Conservation (phyloP, 2,329 filamentous ascomycete species). For the Pseudohalonectria lignicola region DNA sequence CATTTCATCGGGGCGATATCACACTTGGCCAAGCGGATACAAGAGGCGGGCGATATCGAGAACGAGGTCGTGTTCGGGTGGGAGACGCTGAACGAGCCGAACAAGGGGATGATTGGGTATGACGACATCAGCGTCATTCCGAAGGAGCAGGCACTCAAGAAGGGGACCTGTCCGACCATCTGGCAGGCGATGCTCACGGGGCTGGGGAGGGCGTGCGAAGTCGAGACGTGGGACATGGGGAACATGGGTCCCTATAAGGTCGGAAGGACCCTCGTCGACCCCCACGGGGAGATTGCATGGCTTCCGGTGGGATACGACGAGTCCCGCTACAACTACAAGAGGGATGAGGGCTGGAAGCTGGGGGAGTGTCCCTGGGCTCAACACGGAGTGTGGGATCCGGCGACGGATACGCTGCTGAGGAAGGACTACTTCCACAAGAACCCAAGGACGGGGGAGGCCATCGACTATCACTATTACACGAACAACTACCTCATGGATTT, state of each 20-base stretch:
- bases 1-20: slow-evolving; percentile 75
- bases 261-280: slow-evolving; percentile 73
- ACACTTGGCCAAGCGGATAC: slow-evolving; percentile 73
- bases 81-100: slow-evolving; percentile 95
- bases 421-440: slow-evolving; percentile 84
- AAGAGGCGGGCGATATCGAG: slow-evolving; percentile 81
- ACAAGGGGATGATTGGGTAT: slow-evolving; percentile 75
- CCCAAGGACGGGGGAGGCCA: slow-evolving; percentile 58
- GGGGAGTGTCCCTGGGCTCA: slow-evolving; percentile 97
- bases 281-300: slow-evolving; percentile 78
- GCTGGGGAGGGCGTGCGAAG: slow-evolving; percentile 81
- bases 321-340: slow-evolving; percentile 77
- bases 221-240: slow-evolving; percentile 89
- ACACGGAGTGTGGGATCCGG: slow-evolving; percentile 87
- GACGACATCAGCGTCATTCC: slow-evolving; percentile 74
- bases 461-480: slow-evolving; percentile 79
- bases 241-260: slow-evolving; percentile 86
- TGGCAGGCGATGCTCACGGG: slow-evolving; percentile 91
- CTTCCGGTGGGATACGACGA: slow-evolving; percentile 76
- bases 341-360: slow-evolving; percentile 79
- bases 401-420: slow-evolving; percentile 62
- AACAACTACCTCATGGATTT: slow-evolving; percentile 86
- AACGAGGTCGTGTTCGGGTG: slow-evolving; percentile 84
- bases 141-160: slow-evolving; percentile 78
- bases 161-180: slow-evolving; percentile 84